A percentile compares a stretch with the other conserved stretches of the same genome.
These are phyloP conservation scores for Zymoseptoria brevis DNA, from an alignment of 2,329 filamentous ascomycete species.

Conservation along the genomic window DNA sequence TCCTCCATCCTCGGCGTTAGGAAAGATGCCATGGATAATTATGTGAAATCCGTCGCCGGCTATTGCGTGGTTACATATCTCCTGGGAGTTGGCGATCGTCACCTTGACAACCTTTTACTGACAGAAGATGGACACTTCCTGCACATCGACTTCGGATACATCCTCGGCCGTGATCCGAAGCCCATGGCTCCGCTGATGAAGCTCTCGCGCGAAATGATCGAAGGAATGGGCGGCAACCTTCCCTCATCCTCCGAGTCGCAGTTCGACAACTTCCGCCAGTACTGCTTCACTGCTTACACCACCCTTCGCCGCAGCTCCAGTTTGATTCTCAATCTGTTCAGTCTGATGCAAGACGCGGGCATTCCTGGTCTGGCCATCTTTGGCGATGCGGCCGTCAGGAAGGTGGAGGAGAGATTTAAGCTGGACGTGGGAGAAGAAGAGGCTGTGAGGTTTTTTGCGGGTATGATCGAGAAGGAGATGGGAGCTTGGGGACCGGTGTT, in stretches of 20 bases:
- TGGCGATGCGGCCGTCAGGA: slow-evolving; percentile 78
- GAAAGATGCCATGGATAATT: slow-evolving; percentile 88
- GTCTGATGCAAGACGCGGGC: slow-evolving; percentile 93
- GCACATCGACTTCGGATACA: slow-evolving; percentile 97
- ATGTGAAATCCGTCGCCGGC: slow-evolving; percentile 89
- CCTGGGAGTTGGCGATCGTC: slow-evolving; percentile 88
- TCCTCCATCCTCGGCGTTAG: slow-evolving; percentile 66
- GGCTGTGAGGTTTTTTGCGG: slow-evolving; percentile 77
- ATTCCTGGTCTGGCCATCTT: slow-evolving; percentile 69
- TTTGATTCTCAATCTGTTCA: slow-evolving; percentile 89
- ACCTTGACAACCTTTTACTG: slow-evolving; percentile 89
- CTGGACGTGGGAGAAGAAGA: slow-evolving; percentile 88
- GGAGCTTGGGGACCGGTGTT: slow-evolving; percentile 86
- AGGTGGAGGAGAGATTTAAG: slow-evolving; percentile 91
- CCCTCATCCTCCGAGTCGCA: slow-evolving; percentile 37
- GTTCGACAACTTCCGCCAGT: slow-evolving; percentile 85
- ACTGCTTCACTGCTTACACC: slow-evolving; percentile 91
- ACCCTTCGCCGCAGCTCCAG: slow-evolving; percentile 84
- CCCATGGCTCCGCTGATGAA: slow-evolving; percentile 97
- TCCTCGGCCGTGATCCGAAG: slow-evolving; percentile 92
- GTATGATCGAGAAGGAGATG: slow-evolving; percentile 82
- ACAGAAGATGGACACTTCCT: slow-evolving; percentile 91
- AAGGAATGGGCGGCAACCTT: slow-evolving; percentile 78
- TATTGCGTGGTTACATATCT: slow-evolving; percentile 99
- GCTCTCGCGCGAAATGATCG: slow-evolving; percentile 94